Base-by-base conservation (phyloP, 805 yeast species). In the Yamadazyma kitorensis region DNA sequence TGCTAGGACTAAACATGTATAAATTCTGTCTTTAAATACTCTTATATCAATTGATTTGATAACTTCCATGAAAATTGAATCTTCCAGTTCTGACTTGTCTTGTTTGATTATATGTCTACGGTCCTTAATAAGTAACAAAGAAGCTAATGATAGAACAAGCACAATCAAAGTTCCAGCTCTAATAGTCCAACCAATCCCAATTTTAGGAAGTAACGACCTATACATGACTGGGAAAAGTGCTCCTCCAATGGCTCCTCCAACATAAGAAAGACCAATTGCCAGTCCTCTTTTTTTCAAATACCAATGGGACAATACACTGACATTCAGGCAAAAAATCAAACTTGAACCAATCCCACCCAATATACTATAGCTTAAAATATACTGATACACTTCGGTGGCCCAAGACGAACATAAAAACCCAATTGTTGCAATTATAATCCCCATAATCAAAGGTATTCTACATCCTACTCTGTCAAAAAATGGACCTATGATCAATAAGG, bases 241-340 rank as follows among this genome's bases (percentile, higher is more conserved):
- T 2, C 64, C 64, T 2, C 62, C 62, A 14, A 57, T 31, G 2
- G 62, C 61, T 4, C 64, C 63, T 11, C 64, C 63, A 21, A 54
- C 47, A 31, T 57, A 54, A 1, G 54, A 51, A 1, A 44, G 12
- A 1, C 64, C 62, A 29, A 54, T 48, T n/a, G 57, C 59, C 32
- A 41, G 39, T 3, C 53, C 61, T 31, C 61, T 31, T 24, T 39
- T 46, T 19, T 34, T 41, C 14, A 43, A 40, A 35, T 47, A 55
- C 44, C 43, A 54, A 31, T 55, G 61, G 24, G 55, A 50, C 6
- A 53, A 16, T 2, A 48, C 52, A 3, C 48, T 47, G 4, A 55
- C 40, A 38, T 49, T 46, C 5, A 51, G 50, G 6, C 54, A 54
- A 36, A 57, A 57, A 6, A 54, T 45, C 22, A 54, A 47, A 6